A percentile compares a stretch with the other conserved stretches of the same genome.
Conservation (phyloP, 1,284 basidiomycete species). For the Sporisorium scitamineum region DNA sequence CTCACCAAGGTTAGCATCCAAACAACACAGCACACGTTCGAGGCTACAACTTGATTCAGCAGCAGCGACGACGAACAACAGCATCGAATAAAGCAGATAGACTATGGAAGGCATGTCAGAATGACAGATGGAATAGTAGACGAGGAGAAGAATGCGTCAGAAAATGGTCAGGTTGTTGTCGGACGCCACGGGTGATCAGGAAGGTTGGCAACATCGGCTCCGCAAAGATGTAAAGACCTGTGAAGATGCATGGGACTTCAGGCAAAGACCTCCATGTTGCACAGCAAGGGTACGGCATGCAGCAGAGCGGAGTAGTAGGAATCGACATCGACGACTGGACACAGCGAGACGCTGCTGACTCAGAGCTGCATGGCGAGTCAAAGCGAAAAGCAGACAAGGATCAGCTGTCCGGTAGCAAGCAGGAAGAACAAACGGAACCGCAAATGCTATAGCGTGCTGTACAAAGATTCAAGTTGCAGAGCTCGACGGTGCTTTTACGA, state of each 20-base stretch:
- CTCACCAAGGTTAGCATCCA: conserved; percentile 66
- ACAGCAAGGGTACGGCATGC: neutral
- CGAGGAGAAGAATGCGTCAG: neutral
- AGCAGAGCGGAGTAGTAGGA: neutral
- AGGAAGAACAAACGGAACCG: neutral
- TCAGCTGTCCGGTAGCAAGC: neutral
- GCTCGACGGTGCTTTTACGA: neutral
- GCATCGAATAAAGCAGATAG: too few species aligned
- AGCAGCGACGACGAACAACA: conserved; percentile 6
- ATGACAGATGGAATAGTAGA: neutral
- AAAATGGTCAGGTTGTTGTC: neutral
- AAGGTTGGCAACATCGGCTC: neutral
- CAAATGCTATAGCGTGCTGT: conserved; percentile 6
- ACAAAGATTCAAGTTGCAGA: neutral
- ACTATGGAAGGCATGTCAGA: neutral
- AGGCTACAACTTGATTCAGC: conserved; percentile 2
- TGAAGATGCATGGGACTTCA: neutral
- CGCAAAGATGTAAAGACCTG: too few species aligned
- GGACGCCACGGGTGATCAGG: neutral
- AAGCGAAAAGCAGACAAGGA: neutral
- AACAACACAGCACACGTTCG: neutral
- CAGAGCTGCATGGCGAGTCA: neutral
- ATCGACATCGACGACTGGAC: neutral
- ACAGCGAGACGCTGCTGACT: neutral
- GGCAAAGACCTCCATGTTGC: neutral